A percentile compares a stretch with the other conserved stretches of the same genome.
These are phyloP conservation scores for Wilcoxina mikolae DNA, from an alignment of 495 filamentous ascomycete species.

Conservation along the genomic window DNA sequence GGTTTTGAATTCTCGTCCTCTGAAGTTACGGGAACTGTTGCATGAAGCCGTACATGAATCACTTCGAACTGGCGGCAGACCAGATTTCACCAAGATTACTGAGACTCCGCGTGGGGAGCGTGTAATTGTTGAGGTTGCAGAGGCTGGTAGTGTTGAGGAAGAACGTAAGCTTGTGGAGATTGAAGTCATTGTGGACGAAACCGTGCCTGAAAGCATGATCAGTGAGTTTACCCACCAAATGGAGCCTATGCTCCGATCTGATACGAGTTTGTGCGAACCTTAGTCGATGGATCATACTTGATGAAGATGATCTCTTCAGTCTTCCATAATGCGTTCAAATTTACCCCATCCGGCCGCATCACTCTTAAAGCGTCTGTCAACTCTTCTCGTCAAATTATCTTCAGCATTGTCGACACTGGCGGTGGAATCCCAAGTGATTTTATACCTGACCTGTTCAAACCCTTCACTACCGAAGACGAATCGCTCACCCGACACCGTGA, in stretches of 20 bases:
- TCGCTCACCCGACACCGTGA: constrained; percentile 58
- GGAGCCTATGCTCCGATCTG: background rate
- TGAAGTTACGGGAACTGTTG: constrained; percentile 50
- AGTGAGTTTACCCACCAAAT: constrained; percentile 27
- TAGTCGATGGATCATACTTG: constrained; percentile 56
- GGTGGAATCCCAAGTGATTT: constrained; percentile 58
- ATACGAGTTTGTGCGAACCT: background rate
- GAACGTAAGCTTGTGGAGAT: constrained; percentile 45
- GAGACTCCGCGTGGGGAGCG: constrained; percentile 49
- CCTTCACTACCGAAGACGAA: constrained; percentile 58
- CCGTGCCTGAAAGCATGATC: constrained; percentile 50
- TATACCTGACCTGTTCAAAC: constrained; percentile 56
- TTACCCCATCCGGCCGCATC: constrained; percentile 57
- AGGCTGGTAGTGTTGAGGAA: constrained; percentile 37
- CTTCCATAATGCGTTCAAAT: constrained; percentile 67
- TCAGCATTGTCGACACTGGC: constrained; percentile 54
- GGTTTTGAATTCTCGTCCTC: constrained; percentile 36
- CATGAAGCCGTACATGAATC: constrained; percentile 55
- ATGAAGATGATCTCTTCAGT: constrained; percentile 60
- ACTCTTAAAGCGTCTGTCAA: constrained; percentile 37
- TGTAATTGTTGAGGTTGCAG: constrained; percentile 47
- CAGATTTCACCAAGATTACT: constrained; percentile 49
- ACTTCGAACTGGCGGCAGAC: constrained; percentile 54
- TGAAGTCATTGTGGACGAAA: constrained; percentile 50
- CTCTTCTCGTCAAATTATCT: constrained; percentile 39